phyloP scores from a whole-genome alignment of 1,284 basidiomycete genomes.

The Irpex lacteus region DNA sequence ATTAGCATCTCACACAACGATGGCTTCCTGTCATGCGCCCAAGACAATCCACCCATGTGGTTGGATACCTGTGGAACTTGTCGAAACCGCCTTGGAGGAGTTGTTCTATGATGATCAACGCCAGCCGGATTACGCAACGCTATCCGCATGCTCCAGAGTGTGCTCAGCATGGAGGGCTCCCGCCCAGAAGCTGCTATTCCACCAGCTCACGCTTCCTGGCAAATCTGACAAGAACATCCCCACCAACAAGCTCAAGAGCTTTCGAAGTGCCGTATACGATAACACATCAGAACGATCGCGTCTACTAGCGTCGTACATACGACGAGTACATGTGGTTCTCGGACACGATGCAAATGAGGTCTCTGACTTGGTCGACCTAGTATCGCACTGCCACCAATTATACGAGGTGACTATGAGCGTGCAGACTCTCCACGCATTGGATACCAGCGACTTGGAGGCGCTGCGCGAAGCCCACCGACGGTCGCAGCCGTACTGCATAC shows the following conservation, averaged over 20 bases:
- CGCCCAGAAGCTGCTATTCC: slow-evolving; percentile 42
- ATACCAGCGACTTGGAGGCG: slow-evolving; percentile 23
- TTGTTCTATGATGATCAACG: slow-evolving; percentile 32
- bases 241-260: background rate
- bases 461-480: slow-evolving; percentile 16
- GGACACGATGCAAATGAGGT: slow-evolving; percentile 7
- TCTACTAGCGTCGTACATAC: slow-evolving; percentile 17
- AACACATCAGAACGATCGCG: slow-evolving; percentile 14
- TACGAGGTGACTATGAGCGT: slow-evolving; percentile 37
- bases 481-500: slow-evolving; percentile 23
- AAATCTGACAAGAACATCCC: background rate
- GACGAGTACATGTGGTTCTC: slow-evolving; percentile 21
- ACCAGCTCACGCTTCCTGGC: slow-evolving; percentile 19
- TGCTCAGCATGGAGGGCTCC: slow-evolving; percentile 35
- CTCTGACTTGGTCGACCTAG: slow-evolving; percentile 23
- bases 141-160: slow-evolving; percentile 35
- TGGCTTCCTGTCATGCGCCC: background rate
- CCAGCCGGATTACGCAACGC: slow-evolving; percentile 31
- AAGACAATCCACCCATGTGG: background rate
- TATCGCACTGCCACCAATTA: slow-evolving; percentile 32
- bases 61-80: slow-evolving; percentile 37
- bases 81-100: slow-evolving; percentile 39
- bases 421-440: slow-evolving; percentile 30
- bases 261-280: slow-evolving; percentile 11
- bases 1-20: background rate